Evolutionary conservation across 495 filamentous ascomycete species (phyloP).

Genomic region (Aspergillus affinis): DNA sequence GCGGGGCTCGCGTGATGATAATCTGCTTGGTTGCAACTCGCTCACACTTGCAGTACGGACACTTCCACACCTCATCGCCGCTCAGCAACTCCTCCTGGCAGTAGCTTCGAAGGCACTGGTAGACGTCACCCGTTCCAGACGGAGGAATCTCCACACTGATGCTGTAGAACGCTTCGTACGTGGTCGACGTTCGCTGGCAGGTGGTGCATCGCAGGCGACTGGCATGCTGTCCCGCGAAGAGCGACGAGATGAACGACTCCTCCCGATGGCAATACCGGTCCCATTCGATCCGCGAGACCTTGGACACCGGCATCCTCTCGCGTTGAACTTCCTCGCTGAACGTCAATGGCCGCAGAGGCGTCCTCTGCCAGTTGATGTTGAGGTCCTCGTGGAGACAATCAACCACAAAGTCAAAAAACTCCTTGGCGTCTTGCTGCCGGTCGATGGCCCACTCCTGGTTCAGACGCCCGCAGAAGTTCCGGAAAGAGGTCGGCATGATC

Average conservation of each 20-base stretch:
- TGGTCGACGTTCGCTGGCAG: slow-evolving; percentile 66
- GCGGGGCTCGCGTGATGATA: slow-evolving; percentile 69
- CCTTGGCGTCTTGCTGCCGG: slow-evolving; percentile 75
- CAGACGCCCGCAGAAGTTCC: slow-evolving; percentile 56
- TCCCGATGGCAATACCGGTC: slow-evolving; percentile 67
- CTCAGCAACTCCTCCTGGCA: slow-evolving; percentile 65
- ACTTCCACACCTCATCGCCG: slow-evolving; percentile 70
- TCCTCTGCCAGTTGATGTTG: slow-evolving; percentile 63
- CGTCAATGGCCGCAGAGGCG: slow-evolving; percentile 58
- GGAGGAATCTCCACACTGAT: slow-evolving; percentile 67
- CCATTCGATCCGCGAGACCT: slow-evolving; percentile 67
- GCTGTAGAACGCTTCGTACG: slow-evolving; percentile 69
- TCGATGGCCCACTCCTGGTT: slow-evolving; percentile 60
- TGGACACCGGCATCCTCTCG: slow-evolving; percentile 58
- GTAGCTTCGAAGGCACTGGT: slow-evolving; percentile 67
- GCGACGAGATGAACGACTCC: slow-evolving; percentile 62
- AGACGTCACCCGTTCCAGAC: slow-evolving; percentile 50
- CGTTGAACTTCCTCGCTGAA: slow-evolving; percentile 61
- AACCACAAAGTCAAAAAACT: slow-evolving; percentile 72
- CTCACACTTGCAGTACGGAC: slow-evolving; percentile 65
- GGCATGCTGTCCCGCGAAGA: slow-evolving; percentile 71
- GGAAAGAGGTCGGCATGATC: slow-evolving; percentile 52
- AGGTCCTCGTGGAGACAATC: slow-evolving; percentile 74
- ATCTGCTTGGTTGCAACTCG: slow-evolving; percentile 72
- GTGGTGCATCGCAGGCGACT: slow-evolving; percentile 62